Conservation (phyloP, 148 eudicot species). For the Camellia granthamiana region DNA sequence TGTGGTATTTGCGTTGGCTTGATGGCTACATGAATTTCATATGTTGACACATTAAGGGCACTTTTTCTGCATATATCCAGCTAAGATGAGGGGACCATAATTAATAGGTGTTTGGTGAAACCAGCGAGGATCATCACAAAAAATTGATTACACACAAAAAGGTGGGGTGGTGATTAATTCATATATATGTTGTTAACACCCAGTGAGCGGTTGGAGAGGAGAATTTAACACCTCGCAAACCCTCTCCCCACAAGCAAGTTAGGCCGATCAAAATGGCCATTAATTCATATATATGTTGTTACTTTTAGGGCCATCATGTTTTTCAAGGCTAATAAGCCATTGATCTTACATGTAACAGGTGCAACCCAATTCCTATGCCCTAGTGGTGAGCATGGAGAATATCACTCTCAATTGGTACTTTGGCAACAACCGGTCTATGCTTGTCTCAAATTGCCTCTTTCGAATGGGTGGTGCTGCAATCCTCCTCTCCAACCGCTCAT, state of each 20-base stretch:
- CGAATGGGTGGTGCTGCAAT: conserved; percentile 44
- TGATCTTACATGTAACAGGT: conserved; percentile 20
- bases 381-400: conserved; percentile 37
- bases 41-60: too few relatives aligned
- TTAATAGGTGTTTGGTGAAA: not conserved
- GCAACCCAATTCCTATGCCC: conserved; percentile 36
- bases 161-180: too few relatives aligned
- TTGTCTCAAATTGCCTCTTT: conserved; percentile 42
- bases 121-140: not conserved
- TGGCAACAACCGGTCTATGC: conserved; percentile 40
- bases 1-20: not conserved
- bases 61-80: not conserved
- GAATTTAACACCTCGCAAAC: too few relatives aligned
- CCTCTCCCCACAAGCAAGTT: too few relatives aligned
- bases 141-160: too few relatives aligned
- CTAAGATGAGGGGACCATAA: not conserved
- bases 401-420: conserved; percentile 30
- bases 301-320: too few relatives aligned
- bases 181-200: too few relatives aligned
- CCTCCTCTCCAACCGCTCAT: conserved; percentile 38
- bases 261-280: too few relatives aligned
- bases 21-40: too few relatives aligned
- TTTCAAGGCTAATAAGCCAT: too few relatives aligned
- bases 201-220: too few relatives aligned
- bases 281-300: too few relatives aligned